phyloP scores from a whole-genome alignment of 2,329 filamentous ascomycete species.

The Fusarium sp. region DNA sequence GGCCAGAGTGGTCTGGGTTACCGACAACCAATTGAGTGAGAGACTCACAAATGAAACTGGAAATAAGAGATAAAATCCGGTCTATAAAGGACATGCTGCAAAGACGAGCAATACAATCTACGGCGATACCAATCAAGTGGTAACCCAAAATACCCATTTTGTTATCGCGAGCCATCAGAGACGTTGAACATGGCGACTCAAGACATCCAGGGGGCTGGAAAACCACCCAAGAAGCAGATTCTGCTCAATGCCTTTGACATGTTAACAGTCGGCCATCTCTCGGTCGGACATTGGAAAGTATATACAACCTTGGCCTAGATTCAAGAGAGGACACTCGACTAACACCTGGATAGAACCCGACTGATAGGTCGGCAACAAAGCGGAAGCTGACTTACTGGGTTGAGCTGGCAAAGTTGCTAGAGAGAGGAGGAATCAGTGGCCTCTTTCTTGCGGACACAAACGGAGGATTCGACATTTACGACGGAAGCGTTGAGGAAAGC shows the following conservation, averaged over 20 bases:
- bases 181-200: not conserved
- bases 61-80: not conserved
- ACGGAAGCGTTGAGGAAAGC: constrained; percentile 16
- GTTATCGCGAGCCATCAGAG: not conserved
- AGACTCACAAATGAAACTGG: not conserved
- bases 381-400: constrained; percentile 54
- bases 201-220: not conserved
- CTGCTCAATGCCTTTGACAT: not conserved
- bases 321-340: too few species aligned
- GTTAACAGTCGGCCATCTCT: not conserved
- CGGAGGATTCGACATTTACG: not conserved
- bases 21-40: not conserved
- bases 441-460: constrained; percentile 61
- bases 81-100: not conserved
- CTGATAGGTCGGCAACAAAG: not conserved
- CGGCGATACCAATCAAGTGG: fast-evolving
- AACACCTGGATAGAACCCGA: not conserved
- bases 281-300: not conserved
- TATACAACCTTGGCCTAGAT: too few species aligned
- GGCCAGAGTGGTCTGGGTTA: not conserved
- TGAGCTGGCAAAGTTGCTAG: constrained; percentile 59
- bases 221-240: not conserved
- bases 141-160: not conserved
- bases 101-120: not conserved
- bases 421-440: constrained; percentile 59